A percentile compares a stretch with the other conserved stretches of the same genome.
Evolutionary conservation across 305 asterid species (phyloP).

Genomic region (Fraxinus platypoda): DNA sequence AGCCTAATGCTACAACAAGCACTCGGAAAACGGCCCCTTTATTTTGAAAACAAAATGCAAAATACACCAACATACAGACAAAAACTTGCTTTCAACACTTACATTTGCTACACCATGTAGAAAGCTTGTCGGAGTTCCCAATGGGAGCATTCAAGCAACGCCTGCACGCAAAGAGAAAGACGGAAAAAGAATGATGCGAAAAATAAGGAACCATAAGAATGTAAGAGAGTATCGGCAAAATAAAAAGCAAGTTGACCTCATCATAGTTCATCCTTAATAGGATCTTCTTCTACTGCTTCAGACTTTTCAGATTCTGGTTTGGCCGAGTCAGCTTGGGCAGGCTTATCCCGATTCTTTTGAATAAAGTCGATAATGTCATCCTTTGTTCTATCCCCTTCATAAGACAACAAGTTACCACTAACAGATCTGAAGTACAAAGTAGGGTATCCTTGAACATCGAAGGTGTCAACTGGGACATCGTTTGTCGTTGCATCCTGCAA

Average conservation of each 20-base stretch:
- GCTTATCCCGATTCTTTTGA: constrained; percentile 47
- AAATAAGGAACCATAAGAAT: not conserved
- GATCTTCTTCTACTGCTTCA: constrained; percentile 29
- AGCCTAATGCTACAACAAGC: constrained; percentile 12
- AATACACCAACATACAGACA: not conserved
- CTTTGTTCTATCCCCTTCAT: constrained; percentile 66
- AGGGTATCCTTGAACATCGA: constrained; percentile 73
- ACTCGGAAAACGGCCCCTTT: constrained; percentile 21
- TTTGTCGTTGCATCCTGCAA: constrained; percentile 69
- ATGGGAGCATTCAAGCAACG: not conserved
- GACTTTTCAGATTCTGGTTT: constrained; percentile 25
- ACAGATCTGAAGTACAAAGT: constrained; percentile 76
- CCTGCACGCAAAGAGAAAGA: constrained; percentile 22
- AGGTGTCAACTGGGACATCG: constrained; percentile 55
- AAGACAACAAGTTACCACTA: constrained; percentile 45
- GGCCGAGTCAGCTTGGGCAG: constrained; percentile 30
- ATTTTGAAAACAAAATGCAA: constrained; percentile 20
- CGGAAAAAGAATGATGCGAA: not conserved
- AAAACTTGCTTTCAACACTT: not conserved
- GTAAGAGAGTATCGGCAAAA: not conserved
- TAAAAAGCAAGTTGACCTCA: constrained; percentile 9
- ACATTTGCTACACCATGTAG: constrained; percentile 18
- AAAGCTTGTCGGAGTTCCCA: constrained; percentile 15
- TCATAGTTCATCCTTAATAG: constrained; percentile 63
- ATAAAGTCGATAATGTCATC: constrained; percentile 64